Percentiles rank a stretch among this genome's conserved stretches.
phyloP scores from a whole-genome alignment of 345 rosid genomes.

The Lepidium africanum region DNA sequence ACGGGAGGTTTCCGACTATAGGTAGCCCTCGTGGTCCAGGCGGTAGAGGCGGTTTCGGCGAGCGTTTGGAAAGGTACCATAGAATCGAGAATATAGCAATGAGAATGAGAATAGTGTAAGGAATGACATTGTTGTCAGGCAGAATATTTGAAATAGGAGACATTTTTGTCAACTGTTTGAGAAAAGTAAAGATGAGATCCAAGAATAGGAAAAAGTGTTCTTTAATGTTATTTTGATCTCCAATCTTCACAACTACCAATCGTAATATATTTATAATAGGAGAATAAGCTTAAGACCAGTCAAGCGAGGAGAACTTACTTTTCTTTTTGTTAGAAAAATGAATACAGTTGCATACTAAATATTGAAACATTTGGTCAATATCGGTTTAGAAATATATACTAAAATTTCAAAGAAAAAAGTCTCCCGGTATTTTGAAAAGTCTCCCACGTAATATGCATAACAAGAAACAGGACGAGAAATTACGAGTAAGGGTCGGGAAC shows the following conservation, averaged over 20 bases:
- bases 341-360: no score
- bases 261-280: neutral
- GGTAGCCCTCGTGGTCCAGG: conserved; percentile 45
- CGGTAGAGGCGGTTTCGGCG: conserved; percentile 12
- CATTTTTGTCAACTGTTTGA: neutral
- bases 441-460: no score
- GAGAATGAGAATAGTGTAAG: neutral
- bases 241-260: neutral
- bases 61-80: neutral
- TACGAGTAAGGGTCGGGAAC: no score
- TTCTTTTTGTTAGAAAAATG: no score
- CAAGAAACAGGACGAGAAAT: no score
- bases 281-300: neutral
- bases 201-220: no score
- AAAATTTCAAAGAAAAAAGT: no score
- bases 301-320: neutral
- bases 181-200: neutral
- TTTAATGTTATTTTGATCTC: neutral
- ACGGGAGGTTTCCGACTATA: conserved; percentile 36
- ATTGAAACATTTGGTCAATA: no score
- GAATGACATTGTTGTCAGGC: no score
- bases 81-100: neutral
- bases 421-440: no score
- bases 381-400: no score
- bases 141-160: neutral